These are phyloP conservation scores for Apiospora aurea DNA, from an alignment of 2,329 filamentous ascomycete genomes.

Conservation along the genomic window DNA sequence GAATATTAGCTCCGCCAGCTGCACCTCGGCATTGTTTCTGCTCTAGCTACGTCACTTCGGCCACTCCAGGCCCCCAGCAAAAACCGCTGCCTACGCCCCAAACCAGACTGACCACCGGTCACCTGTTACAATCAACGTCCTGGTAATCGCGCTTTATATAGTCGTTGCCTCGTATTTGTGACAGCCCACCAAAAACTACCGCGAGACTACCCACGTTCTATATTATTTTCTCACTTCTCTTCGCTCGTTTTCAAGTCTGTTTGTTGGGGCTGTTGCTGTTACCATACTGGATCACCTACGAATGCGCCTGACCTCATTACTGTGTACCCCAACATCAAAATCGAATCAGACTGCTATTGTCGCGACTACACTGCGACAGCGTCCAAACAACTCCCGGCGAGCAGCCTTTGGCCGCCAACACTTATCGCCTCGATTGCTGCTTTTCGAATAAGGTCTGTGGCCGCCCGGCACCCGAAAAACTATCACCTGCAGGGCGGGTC, in stretches of 20 bases:
- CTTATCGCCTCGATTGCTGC: not conserved
- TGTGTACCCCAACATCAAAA: not conserved
- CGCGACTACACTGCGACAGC: not conserved
- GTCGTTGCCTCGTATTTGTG: constrained; percentile 4
- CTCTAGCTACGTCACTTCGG: constrained; percentile 22
- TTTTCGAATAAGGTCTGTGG: not conserved
- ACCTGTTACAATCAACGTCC: constrained; percentile 14
- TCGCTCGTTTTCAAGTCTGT: constrained; percentile 7
- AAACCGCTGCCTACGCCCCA: constrained; percentile 6
- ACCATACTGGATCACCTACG: not conserved
- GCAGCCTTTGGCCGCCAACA: constrained; percentile 5
- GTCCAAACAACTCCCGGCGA: not conserved
- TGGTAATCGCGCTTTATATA: constrained; percentile 15
- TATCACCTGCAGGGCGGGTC: not conserved
- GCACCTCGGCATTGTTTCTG: constrained; percentile 21
- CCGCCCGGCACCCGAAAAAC: not conserved
- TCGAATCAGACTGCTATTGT: not conserved
- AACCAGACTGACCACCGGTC: constrained; percentile 5
- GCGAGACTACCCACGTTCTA: not conserved
- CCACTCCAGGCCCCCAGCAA: constrained; percentile 17
- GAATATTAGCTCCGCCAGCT: constrained; percentile 13
- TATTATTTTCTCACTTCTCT: not conserved
- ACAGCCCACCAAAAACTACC: constrained; percentile 4
- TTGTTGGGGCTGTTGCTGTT: not conserved
- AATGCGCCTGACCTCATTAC: not conserved